Evolutionary conservation across 768 basidiomycete species (phyloP).

Genomic region (Mycena chlorophos): DNA sequence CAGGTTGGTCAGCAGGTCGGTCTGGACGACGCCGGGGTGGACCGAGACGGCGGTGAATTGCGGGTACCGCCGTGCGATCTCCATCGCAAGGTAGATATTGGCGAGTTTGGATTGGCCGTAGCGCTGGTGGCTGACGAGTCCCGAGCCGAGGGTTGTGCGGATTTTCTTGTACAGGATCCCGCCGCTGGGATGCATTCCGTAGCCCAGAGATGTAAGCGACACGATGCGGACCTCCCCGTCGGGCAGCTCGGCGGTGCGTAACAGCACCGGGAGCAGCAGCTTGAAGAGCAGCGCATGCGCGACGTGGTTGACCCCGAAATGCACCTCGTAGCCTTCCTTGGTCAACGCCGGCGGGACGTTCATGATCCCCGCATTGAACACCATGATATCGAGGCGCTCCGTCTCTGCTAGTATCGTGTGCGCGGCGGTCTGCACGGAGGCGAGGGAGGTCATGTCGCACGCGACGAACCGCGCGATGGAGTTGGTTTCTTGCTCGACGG

Average conservation of each 20-base stretch:
- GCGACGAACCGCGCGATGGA: slow-evolving; percentile 4
- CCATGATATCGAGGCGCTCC: slow-evolving; percentile 15
- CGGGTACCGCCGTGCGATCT: slow-evolving; percentile 10
- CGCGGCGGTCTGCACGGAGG: slow-evolving; percentile 6
- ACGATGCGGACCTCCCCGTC: slow-evolving; percentile 38
- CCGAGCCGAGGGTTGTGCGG: slow-evolving; percentile 10
- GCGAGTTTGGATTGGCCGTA: slow-evolving; percentile 19
- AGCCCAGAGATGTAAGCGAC: slow-evolving; percentile 7
- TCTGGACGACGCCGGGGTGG: slow-evolving; percentile 15
- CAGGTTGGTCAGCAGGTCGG: not conserved
- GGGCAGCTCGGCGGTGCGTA: slow-evolving; percentile 1
- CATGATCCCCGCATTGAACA: slow-evolving; percentile 19
- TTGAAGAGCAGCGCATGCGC: slow-evolving; percentile 48
- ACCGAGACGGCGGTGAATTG: slow-evolving; percentile 12
- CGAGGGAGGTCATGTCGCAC: slow-evolving; percentile 17
- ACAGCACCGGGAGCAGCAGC: slow-evolving; percentile 42
- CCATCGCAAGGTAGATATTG: slow-evolving; percentile 11
- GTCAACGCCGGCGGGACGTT: slow-evolving; percentile 3
- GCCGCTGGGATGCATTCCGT: not conserved
- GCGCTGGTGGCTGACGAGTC: not conserved
- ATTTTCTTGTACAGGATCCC: slow-evolving; percentile 11
- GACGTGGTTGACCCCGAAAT: slow-evolving; percentile 22
- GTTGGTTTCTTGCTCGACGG: slow-evolving; percentile 2
- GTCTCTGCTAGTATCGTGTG: slow-evolving; percentile 1
- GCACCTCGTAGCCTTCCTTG: slow-evolving; percentile 18